Conservation (phyloP, 495 filamentous ascomycete genomes). For the Oidiodendron maius region DNA sequence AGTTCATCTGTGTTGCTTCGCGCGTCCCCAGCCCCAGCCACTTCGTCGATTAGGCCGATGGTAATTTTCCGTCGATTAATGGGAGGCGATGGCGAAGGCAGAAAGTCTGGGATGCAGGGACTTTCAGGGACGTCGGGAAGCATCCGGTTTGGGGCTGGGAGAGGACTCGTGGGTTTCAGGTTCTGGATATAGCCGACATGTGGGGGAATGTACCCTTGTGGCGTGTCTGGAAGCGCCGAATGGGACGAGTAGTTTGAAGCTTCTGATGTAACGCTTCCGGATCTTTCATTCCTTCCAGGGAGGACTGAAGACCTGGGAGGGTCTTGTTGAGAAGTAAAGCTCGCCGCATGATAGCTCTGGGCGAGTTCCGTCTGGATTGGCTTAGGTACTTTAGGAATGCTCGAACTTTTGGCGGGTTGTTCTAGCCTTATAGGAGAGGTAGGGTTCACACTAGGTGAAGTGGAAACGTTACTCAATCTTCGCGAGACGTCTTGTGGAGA, state of each 20-base stretch:
- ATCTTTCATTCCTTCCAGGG: not conserved
- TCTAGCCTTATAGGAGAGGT: constrained; percentile 5
- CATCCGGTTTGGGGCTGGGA: constrained; percentile 2
- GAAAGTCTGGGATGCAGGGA: not conserved
- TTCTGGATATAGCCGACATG: not conserved
- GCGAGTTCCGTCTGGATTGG: constrained; percentile 1
- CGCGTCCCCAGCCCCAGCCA: not conserved
- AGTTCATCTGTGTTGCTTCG: not conserved
- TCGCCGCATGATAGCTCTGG: not conserved
- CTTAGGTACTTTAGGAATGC: constrained; percentile 1
- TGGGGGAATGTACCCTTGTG: not conserved
- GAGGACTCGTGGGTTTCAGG: not conserved
- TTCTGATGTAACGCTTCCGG: not conserved
- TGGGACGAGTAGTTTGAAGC: no score
- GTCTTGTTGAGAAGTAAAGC: not conserved
- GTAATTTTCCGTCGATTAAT: not conserved
- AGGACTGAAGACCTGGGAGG: not conserved
- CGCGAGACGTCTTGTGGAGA: constrained; percentile 7
- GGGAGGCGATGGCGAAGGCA: not conserved
- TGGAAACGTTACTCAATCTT: constrained; percentile 15
- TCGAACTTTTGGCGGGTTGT: constrained; percentile 8
- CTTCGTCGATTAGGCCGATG: not conserved
- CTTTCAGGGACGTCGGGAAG: constrained; percentile 12
- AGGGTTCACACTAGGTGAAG: constrained; percentile 2
- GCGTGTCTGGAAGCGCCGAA: not conserved